These are phyloP conservation scores for Lipomyces orientalis DNA, from an alignment of 805 yeast species.

Conservation along the genomic window DNA sequence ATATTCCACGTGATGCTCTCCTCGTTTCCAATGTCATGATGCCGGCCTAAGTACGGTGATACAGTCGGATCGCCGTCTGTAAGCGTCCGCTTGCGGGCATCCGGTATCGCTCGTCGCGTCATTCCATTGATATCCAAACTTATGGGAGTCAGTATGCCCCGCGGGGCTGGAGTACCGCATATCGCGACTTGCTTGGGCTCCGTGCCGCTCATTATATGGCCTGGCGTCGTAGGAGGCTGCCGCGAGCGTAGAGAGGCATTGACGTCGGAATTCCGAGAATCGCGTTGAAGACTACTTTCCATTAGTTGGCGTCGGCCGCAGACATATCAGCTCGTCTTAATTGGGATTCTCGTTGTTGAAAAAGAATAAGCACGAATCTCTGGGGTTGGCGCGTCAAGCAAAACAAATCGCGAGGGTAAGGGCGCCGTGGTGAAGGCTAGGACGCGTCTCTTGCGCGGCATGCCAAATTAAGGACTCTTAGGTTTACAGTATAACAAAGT, in stretches of 20 bases:
- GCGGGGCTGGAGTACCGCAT: neutral
- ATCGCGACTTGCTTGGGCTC: neutral
- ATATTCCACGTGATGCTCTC: constrained; percentile 26
- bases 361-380: neutral
- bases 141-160: neutral
- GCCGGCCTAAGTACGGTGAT: neutral
- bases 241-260: neutral
- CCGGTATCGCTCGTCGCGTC: neutral
- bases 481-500: neutral
- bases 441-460: neutral
- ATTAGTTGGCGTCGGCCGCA: neutral
- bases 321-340: neutral
- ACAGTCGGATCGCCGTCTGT: neutral
- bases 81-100: neutral
- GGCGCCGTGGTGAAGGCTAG: neutral
- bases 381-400: neutral
- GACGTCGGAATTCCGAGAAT: neutral
- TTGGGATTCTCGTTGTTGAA: neutral
- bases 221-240: neutral
- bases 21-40: neutral
- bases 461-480: neutral
- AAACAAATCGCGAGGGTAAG: neutral
- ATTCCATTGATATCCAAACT: neutral
- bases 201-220: neutral
- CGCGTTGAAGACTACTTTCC: neutral